Conservation (phyloP, 2,329 filamentous ascomycete species). For the Cladosporium sp. region DNA sequence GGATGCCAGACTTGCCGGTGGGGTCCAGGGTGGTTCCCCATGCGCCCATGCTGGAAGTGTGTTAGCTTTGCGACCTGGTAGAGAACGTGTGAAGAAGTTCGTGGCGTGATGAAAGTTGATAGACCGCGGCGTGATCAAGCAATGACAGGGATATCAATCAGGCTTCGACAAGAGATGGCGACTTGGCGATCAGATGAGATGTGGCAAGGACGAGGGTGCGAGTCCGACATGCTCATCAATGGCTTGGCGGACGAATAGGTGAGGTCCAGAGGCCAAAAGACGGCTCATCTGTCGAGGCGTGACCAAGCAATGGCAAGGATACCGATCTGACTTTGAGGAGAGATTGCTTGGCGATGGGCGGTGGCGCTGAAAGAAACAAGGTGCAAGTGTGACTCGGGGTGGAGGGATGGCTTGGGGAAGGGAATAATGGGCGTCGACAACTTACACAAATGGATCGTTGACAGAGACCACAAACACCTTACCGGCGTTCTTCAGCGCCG, state of each 20-base stretch:
- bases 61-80: constrained; percentile 36
- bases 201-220: neutral
- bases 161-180: neutral
- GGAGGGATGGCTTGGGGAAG: constrained; percentile 12
- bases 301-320: neutral
- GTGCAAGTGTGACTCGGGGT: neutral
- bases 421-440: neutral
- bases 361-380: neutral
- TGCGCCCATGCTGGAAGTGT: constrained; percentile 66
- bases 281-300: neutral
- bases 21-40: constrained; percentile 81
- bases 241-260: neutral
- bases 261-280: neutral
- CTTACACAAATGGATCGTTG: constrained; percentile 85
- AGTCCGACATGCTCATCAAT: neutral
- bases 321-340: neutral
- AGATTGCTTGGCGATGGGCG: neutral
- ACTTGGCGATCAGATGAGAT: neutral
- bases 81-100: neutral
- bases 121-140: neutral
- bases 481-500: constrained; percentile 75
- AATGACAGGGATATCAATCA: neutral
- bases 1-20: constrained; percentile 70
- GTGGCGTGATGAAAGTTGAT: neutral
- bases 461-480: constrained; percentile 87